phyloP scores from a whole-genome alignment of 1,284 basidiomycete genomes.

The Xerocomus cyaneibrunnescens region DNA sequence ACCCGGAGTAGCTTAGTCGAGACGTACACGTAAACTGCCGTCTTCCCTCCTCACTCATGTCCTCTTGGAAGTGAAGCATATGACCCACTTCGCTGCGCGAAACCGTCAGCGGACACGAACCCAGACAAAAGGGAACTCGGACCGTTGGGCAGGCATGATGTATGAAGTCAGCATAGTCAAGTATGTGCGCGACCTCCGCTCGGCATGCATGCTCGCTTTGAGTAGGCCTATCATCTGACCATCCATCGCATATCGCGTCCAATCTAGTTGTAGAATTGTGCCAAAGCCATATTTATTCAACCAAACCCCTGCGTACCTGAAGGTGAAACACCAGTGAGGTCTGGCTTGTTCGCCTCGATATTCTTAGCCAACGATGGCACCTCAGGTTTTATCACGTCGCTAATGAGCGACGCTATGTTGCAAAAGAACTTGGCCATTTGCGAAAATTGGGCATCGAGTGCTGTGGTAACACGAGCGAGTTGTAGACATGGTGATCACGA shows the following conservation, averaged over 20 bases:
- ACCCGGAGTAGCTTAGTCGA: too few species aligned
- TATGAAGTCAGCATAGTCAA: constrained; percentile 20
- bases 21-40: constrained; percentile 13
- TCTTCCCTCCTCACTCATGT: constrained; percentile 20
- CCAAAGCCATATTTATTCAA: neutral
- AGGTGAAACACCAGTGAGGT: constrained; percentile 20
- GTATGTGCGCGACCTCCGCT: constrained; percentile 21
- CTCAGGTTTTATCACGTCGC: constrained; percentile 24
- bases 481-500: neutral
- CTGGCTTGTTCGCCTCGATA: constrained; percentile 15
- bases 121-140: neutral
- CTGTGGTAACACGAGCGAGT: too few species aligned
- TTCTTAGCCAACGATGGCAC: constrained; percentile 21
- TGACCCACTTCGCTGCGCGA: constrained; percentile 16
- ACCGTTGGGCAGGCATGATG: constrained; percentile 27
- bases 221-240: constrained; percentile 25
- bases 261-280: constrained; percentile 8
- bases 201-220: constrained; percentile 24
- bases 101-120: neutral
- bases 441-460: constrained; percentile 20
- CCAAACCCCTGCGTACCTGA: constrained; percentile 3
- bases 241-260: constrained; percentile 23
- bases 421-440: constrained; percentile 22
- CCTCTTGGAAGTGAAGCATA: constrained; percentile 21
- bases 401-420: constrained; percentile 19